phyloP scores from a whole-genome alignment of 2,329 filamentous ascomycete species.

The Sarocladium kiliense region DNA sequence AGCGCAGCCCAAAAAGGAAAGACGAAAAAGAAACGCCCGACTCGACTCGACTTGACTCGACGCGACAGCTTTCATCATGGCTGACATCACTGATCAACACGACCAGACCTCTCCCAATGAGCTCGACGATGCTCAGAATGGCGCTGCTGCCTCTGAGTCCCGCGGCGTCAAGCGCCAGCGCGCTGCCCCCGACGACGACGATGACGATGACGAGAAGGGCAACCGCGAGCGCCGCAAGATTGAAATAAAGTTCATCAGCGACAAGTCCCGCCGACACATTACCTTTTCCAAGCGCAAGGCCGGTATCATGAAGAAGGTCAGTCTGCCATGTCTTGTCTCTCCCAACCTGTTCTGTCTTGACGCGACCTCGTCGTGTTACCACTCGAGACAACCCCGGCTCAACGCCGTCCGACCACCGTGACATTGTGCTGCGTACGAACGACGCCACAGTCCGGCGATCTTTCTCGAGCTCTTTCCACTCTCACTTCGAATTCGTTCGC shows the following conservation, averaged over 20 bases:
- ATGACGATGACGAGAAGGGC: conserved; percentile 96
- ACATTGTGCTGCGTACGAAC: not conserved
- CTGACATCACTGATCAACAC: conserved; percentile 75
- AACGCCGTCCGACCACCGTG: not conserved
- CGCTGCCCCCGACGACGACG: conserved; percentile 79
- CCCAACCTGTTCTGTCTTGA: not conserved
- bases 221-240: conserved; percentile 98
- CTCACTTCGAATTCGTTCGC: not conserved
- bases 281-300: conserved; percentile 99
- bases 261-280: conserved; percentile 98
- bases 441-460: not conserved
- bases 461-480: not conserved
- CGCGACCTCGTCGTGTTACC: conserved; percentile 2
- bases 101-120: conserved; percentile 70
- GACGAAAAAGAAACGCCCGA: conserved; percentile 5
- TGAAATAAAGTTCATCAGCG: conserved; percentile 99
- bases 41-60: conserved; percentile 1
- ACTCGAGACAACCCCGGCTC: not conserved
- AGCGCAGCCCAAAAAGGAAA: conserved; percentile 4
- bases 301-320: conserved; percentile 99
- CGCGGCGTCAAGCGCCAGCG: conserved; percentile 89
- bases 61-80: conserved; percentile 44
- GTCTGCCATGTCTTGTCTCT: not conserved
- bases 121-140: conserved; percentile 67
- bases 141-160: conserved; percentile 58